Base-by-base conservation (phyloP, 208 protist species). In the Acanthamoeba culbertsoni region DNA sequence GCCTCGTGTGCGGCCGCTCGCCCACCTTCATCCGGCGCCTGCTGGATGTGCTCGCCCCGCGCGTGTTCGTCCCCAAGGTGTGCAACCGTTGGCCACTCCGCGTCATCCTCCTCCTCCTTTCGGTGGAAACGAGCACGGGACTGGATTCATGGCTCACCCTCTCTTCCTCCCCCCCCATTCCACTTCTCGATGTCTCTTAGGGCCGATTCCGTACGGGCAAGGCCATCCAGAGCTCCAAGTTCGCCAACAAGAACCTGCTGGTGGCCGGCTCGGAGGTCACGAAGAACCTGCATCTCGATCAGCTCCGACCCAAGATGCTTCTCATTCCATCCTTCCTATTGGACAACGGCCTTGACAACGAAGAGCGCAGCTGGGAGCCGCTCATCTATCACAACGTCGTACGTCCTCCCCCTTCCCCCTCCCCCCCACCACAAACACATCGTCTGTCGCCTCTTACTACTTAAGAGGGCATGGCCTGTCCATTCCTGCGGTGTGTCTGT, bases 341-440 rank as follows among this genome's bases (percentile, higher is more conserved):
- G 23, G 82, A 90, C 42, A 90, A 90, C 26, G 82, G 55, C 26
- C 55, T 90, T 23, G 40, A 90, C 31, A 68, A 90, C 53, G 82
- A 90, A 33, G 73, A 86, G 40, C 73, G 73, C 7, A 86, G 73
- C 82, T 90, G 82, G 82, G 82, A 90, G 55, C 82, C 82, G 37
- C 82, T 62, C 82, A 90, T 90, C 82, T 90, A 45, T 35, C 82
- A 90, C 53, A 90, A 90, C 55, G 55, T 90, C 43, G 73, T 86
- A 86, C 73, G 73, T 40, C 55, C 31, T n/a, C 55, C 31, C 55
- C 23, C 55, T 7, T 5, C 12, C 5, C 5, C 37, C 33, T 37
- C 14, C 31, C 8, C 63, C 12, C 18, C 16, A 46, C 20, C 37
- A 20, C n/a, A n/a, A n/a, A n/a, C n/a, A n/a, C n/a, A n/a, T n/a